Percentiles rank a stretch among this genome's conserved stretches.
These are phyloP conservation scores for Cytospora paraplurivora DNA, from an alignment of 2,329 filamentous ascomycete species.

Conservation along the genomic window DNA sequence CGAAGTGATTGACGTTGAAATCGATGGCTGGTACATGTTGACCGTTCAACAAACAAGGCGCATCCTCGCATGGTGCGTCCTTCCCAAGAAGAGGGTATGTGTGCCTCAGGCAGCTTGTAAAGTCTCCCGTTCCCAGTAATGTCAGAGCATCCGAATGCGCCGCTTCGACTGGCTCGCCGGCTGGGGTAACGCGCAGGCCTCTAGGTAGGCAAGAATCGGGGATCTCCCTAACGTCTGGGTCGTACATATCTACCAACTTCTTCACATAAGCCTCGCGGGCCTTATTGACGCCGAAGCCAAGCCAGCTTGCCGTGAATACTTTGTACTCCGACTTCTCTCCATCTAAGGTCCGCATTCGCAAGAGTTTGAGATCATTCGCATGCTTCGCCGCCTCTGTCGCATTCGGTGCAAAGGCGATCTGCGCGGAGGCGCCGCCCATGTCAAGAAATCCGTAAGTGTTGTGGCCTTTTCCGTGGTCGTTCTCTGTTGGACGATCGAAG, in stretches of 20 bases:
- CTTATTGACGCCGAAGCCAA: conserved; percentile 96
- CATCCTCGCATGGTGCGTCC: conserved; percentile 78
- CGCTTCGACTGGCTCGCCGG: conserved; percentile 59
- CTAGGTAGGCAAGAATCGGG: conserved; percentile 89
- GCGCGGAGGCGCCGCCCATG: conserved; percentile 96
- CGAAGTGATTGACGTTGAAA: conserved; percentile 95
- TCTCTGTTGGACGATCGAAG: conserved; percentile 75
- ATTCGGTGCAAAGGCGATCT: conserved; percentile 97
- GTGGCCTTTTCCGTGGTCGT: conserved; percentile 82
- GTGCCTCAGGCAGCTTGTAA: conserved; percentile 78
- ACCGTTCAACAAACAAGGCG: conserved; percentile 87
- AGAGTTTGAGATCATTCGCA: conserved; percentile 81
- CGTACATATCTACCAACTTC: conserved; percentile 67
- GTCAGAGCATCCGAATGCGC: conserved; percentile 44
- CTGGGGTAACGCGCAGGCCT: conserved; percentile 71
- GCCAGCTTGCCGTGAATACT: conserved; percentile 95
- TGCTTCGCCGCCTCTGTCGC: conserved; percentile 87
- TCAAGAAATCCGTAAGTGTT: conserved; percentile 97
- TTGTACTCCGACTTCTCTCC: conserved; percentile 78
- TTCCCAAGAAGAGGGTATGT: conserved; percentile 89
- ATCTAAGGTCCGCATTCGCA: conserved; percentile 82
- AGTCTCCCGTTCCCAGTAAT: conserved; percentile 82
- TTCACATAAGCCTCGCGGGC: conserved; percentile 85
- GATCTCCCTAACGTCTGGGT: conserved; percentile 63
- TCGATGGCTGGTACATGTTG: conserved; percentile 94